Conservation (phyloP, 2,329 filamentous ascomycete genomes). For the Thelonectria blattea region DNA sequence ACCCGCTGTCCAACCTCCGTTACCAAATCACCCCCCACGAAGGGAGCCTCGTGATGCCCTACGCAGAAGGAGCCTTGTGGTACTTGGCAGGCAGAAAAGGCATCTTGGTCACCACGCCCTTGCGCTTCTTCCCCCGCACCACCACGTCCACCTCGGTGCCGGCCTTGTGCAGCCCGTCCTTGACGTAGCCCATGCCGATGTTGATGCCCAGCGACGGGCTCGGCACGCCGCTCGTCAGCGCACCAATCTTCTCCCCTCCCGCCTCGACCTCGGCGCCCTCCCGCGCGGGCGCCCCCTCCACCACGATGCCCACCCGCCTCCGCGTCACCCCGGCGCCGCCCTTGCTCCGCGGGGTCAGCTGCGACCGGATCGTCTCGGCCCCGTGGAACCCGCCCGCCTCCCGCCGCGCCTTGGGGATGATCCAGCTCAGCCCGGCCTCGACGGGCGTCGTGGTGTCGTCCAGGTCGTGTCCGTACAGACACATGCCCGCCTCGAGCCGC, state of each 20-base stretch:
- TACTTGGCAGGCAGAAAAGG: slow-evolving; percentile 86
- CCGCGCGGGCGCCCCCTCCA: slow-evolving; percentile 86
- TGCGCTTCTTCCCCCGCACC: slow-evolving; percentile 77
- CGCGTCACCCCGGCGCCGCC: slow-evolving; percentile 73
- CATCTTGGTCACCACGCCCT: slow-evolving; percentile 83
- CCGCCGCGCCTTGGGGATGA: slow-evolving; percentile 80
- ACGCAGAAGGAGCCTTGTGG: slow-evolving; percentile 45
- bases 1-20: background rate
- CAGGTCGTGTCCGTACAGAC: slow-evolving; percentile 98
- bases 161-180: slow-evolving; percentile 79
- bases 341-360: slow-evolving; percentile 76
- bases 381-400: slow-evolving; percentile 80
- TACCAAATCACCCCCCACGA: too few relatives aligned
- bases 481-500: slow-evolving; percentile 96
- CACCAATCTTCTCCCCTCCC: slow-evolving; percentile 72
- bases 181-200: slow-evolving; percentile 94
- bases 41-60: too few relatives aligned
- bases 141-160: slow-evolving; percentile 82
- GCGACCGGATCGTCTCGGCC: slow-evolving; percentile 75
- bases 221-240: slow-evolving; percentile 87
- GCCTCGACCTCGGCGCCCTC: slow-evolving; percentile 83
- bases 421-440: slow-evolving; percentile 70
- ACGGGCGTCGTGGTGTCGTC: slow-evolving; percentile 73
- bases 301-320: slow-evolving; percentile 79
- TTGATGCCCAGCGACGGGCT: slow-evolving; percentile 87